Conservation (phyloP, 331 rosid genomes). For the Rhamnella rubrinervis region DNA sequence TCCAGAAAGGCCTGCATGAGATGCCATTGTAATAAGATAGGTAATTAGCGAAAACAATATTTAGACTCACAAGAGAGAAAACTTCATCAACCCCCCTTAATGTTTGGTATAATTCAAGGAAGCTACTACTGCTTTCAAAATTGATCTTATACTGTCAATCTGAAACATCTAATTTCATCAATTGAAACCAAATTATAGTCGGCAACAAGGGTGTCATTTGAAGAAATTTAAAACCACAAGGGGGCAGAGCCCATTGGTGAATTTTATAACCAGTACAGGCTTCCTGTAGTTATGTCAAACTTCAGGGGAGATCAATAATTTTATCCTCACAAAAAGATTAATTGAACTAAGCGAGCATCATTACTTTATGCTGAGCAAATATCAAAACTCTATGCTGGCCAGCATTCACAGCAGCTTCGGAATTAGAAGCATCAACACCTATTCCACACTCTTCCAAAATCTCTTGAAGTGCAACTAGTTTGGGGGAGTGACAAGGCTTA, state of each 20-base stretch:
- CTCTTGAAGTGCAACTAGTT: constrained; percentile 92
- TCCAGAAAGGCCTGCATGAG: constrained; percentile 83
- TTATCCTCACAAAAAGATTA: constrained; percentile 17
- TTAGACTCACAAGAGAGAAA: background rate
- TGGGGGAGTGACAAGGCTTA: constrained; percentile 85
- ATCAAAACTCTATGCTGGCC: constrained; percentile 98
- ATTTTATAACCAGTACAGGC: too few species aligned
- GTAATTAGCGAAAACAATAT: constrained; percentile 9
- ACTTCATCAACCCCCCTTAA: background rate
- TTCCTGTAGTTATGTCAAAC: too few species aligned
- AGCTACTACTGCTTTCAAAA: too few species aligned
- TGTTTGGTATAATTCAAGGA: too few species aligned
- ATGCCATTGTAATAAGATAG: constrained; percentile 23
- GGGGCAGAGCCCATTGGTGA: too few species aligned
- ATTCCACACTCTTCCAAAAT: constrained; percentile 97
- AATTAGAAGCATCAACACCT: constrained; percentile 72
- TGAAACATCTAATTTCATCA: too few species aligned
- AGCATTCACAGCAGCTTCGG: constrained; percentile 56
- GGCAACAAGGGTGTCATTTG: too few species aligned
- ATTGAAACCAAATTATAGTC: too few species aligned
- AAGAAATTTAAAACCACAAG: too few species aligned
- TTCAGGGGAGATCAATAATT: too few species aligned
- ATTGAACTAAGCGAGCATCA: background rate
- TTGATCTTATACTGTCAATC: too few species aligned
- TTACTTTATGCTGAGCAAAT: constrained; percentile 95